A percentile compares a stretch with the other conserved stretches of the same genome.
Conservation (phyloP, 257 asterid genomes). For the Solanum lignicaule region DNA sequence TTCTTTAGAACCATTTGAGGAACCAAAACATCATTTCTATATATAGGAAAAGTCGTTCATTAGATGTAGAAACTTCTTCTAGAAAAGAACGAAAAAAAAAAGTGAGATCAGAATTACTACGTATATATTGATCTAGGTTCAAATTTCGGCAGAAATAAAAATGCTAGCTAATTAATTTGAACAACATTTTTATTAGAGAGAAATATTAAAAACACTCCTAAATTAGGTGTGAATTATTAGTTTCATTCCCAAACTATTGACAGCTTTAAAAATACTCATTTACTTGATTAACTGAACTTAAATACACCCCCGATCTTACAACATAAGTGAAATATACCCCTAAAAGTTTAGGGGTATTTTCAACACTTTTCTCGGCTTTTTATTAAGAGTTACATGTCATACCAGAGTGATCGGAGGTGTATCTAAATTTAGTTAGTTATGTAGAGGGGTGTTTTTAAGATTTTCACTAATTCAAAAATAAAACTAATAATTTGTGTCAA, state of each 20-base stretch:
- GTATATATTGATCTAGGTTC: neutral
- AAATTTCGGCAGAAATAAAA: neutral
- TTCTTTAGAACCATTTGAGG: neutral
- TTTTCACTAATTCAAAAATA: no score
- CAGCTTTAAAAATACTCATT: no score
- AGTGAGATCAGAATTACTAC: neutral
- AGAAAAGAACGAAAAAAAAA: neutral
- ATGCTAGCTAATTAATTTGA: neutral
- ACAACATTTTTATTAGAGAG: neutral
- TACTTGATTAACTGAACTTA: neutral
- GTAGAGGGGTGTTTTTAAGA: rapidly evolving
- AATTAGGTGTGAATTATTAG: no score
- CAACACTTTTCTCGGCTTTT: neutral
- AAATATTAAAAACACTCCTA: no score
- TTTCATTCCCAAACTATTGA: no score
- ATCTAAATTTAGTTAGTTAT: no score
- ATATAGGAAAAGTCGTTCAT: neutral
- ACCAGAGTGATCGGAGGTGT: no score
- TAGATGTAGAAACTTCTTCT: neutral
- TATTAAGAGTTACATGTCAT: neutral
- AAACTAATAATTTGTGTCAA: no score
- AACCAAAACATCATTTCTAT: neutral
- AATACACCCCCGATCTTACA: no score
- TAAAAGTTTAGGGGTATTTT: neutral
- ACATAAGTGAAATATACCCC: no score